phyloP scores from a whole-genome alignment of 2,329 filamentous ascomycete species.

The Grosmannia clavigera region DNA sequence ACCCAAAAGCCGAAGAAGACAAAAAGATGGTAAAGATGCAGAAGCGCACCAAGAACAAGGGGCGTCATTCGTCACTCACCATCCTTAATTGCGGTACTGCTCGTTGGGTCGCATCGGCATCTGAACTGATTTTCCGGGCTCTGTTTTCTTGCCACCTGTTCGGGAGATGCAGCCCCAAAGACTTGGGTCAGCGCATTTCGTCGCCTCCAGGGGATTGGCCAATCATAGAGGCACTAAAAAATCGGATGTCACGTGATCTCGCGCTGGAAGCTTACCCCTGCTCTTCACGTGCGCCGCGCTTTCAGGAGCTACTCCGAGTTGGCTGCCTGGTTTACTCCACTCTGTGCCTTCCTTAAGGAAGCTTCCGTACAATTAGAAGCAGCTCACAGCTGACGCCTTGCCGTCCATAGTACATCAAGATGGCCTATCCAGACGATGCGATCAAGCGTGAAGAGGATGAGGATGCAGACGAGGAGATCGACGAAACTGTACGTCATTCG shows the following conservation, averaged over 20 bases:
- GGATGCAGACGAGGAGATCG: constrained; percentile 51
- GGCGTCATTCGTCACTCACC: background rate
- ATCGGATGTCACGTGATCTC: constrained; percentile 5
- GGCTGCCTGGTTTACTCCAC: constrained; percentile 7
- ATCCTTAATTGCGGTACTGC: background rate
- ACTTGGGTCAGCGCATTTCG: too few species aligned
- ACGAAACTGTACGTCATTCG: constrained; percentile 15
- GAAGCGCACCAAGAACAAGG: background rate
- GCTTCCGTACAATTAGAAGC: background rate
- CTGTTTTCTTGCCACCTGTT: background rate
- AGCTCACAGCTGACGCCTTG: background rate
- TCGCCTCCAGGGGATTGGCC: constrained; percentile 2
- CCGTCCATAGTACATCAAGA: constrained; percentile 5
- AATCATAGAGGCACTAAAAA: constrained; percentile 2
- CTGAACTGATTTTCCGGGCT: background rate
- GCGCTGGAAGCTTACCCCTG: background rate
- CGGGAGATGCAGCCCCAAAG: background rate
- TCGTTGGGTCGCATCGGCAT: background rate
- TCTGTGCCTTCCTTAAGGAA: background rate
- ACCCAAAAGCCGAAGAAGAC: background rate
- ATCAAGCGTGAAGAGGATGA: constrained; percentile 44
- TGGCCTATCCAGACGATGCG: constrained; percentile 21
- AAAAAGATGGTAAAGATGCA: background rate
- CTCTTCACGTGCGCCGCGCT: background rate
- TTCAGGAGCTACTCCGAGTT: constrained; percentile 1